Base-by-base conservation (phyloP, 2,329 filamentous ascomycete genomes). In the Fusarium concolor region DNA sequence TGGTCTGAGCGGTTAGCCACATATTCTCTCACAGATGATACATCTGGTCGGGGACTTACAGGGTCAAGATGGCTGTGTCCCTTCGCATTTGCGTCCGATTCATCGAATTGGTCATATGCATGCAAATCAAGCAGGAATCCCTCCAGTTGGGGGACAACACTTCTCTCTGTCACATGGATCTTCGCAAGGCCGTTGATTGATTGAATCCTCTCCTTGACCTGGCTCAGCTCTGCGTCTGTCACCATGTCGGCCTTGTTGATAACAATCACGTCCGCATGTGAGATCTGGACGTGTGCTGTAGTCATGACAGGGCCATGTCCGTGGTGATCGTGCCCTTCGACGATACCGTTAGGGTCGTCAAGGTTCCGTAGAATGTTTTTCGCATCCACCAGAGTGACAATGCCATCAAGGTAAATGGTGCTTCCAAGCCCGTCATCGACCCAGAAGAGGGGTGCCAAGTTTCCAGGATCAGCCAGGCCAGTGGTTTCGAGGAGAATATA, bases 401-500 rank as follows among this genome's bases (percentile, higher is more conserved):
- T 97, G 3, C 96, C 96, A 76, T 99, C 96, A 0, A 99, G 87
- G 78, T 97, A 99, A 73, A 99, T 97, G 37, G 91, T 94, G 78
- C 94, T 97, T 10, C 94, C 95, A 4, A 99, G 86, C 1, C 94
- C 96, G 70, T 98, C 95, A 73, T 99, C 96, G 26, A 99, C 90
- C 96, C 96, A 99, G 81, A 99, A 99, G 15, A 98, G 82, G 1
- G 96, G 96, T 1, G 96, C 96, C 51, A 99, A 89, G 74, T 98
- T 98, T 2, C 96, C 96, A 0, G 96, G 96, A 75, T 99, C 95
- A 6, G 96, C 96, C 8, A 99, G 86, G 0, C 96, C 96, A 0
- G 96, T 98, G 0, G 96, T 99, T 79, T 99, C 96, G 2, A 99
- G 89, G 4, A 99, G 86, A 69, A 99, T 98, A 81, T 98, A 99